phyloP scores from a whole-genome alignment of 768 basidiomycete genomes.

The Amanita jacksonii region DNA sequence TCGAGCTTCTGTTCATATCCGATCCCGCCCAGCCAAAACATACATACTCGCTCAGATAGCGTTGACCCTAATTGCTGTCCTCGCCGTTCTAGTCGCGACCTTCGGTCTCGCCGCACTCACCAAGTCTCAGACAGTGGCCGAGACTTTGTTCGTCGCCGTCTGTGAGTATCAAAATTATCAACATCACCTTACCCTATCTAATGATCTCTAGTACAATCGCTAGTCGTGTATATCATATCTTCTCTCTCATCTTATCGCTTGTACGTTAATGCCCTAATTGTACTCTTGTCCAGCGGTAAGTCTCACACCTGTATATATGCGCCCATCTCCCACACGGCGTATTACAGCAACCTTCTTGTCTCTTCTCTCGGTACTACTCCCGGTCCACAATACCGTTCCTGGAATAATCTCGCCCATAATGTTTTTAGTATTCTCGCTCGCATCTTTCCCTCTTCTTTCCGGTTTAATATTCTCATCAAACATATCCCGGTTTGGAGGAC shows the following conservation, averaged over 20 bases:
- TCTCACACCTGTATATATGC: conserved; percentile 8
- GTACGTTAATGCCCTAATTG: conserved; percentile 14
- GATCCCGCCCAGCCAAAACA: background rate
- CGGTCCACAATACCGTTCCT: conserved; percentile 11
- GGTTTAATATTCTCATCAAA: conserved; percentile 1
- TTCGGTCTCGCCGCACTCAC: conserved; percentile 11
- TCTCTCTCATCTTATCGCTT: conserved; percentile 11
- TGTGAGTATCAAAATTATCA: conserved; percentile 12
- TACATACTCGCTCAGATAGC: conserved; percentile 9
- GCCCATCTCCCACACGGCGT: conserved; percentile 15
- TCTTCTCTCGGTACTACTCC: conserved; percentile 14
- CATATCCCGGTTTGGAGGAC: too few species aligned
- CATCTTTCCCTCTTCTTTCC: conserved; percentile 13
- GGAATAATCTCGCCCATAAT: conserved; percentile 14
- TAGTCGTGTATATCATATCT: conserved; percentile 14
- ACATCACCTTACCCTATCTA: background rate
- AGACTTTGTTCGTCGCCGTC: conserved; percentile 16
- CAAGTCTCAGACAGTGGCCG: conserved; percentile 12
- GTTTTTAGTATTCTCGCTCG: conserved; percentile 16
- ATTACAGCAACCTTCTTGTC: conserved; percentile 16
- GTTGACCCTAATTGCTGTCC: conserved; percentile 12
- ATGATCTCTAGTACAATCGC: conserved; percentile 12
- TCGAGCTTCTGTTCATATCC: too few species aligned
- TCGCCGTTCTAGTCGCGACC: conserved; percentile 15
- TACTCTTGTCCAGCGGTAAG: conserved; percentile 17